These are phyloP conservation scores for Starmerella sp. DNA, from an alignment of 805 yeast genomes.

Conservation along the genomic window DNA sequence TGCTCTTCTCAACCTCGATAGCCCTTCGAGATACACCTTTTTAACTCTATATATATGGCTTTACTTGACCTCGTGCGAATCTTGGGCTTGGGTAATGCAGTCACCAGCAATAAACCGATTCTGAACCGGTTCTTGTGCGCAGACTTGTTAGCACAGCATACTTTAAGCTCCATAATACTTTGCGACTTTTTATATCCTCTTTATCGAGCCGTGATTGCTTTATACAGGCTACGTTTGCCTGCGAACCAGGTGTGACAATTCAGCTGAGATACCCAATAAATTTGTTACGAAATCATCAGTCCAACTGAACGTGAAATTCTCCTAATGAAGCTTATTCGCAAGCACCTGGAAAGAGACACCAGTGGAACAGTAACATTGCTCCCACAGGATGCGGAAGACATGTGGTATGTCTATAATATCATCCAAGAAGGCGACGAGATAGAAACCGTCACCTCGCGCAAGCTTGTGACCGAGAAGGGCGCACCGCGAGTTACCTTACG, in stretches of 20 bases:
- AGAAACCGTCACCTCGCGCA: conserved; percentile 55
- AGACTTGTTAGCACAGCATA: background rate
- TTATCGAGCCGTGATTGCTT: too few species aligned
- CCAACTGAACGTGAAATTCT: background rate
- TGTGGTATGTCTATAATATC: conserved; percentile 78
- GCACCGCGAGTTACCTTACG: conserved; percentile 48
- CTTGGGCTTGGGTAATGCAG: too few species aligned
- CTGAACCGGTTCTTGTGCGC: background rate
- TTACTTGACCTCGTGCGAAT: background rate
- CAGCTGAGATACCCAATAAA: background rate
- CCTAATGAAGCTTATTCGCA: conserved; percentile 47
- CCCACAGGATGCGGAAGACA: conserved; percentile 84
- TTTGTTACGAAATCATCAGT: background rate
- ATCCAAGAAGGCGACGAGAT: conserved; percentile 67
- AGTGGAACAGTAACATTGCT: conserved; percentile 55
- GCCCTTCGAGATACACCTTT: too few species aligned
- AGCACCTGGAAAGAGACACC: conserved; percentile 44
- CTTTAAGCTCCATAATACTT: too few species aligned
- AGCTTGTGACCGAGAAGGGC: conserved; percentile 35
- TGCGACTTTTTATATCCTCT: too few species aligned
- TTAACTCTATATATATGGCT: too few species aligned
- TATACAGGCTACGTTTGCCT: background rate
- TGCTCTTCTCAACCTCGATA: too few species aligned
- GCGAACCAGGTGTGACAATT: background rate
- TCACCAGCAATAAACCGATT: background rate